Percentiles rank a stretch among this genome's conserved stretches.
These are phyloP conservation scores for Auriculariales sp. DNA, from an alignment of 768 basidiomycete genomes.

Conservation along the genomic window DNA sequence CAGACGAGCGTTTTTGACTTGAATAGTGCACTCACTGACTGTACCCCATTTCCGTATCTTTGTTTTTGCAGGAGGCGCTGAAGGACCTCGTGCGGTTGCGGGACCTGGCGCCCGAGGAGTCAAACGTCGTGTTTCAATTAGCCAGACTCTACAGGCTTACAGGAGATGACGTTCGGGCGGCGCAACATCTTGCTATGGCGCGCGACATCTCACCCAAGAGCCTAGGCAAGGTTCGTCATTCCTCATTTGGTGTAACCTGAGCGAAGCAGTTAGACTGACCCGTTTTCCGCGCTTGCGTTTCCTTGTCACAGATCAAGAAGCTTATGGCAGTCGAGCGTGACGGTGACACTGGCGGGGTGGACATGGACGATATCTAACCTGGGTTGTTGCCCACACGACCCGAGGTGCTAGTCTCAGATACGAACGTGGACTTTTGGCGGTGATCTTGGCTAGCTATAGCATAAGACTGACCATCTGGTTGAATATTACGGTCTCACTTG, in stretches of 20 bases:
- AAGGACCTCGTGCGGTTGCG: conserved; percentile 68
- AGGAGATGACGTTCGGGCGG: conserved; percentile 66
- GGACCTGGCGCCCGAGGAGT: conserved; percentile 81
- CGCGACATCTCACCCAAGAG: conserved; percentile 92
- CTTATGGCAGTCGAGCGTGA: conserved; percentile 58
- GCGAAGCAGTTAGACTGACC: background rate
- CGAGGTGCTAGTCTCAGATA: too few relatives aligned
- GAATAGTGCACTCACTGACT: background rate
- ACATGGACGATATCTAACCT: conserved; percentile 1
- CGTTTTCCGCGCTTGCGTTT: background rate
- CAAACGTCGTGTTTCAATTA: conserved; percentile 92
- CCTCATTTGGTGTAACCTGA: conserved; percentile 11
- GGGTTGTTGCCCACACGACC: too few relatives aligned
- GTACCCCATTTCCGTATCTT: conserved; percentile 8
- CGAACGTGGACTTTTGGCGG: too few relatives aligned
- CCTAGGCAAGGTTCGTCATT: conserved; percentile 36
- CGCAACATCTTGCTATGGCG: conserved; percentile 75
- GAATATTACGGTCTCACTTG: too few relatives aligned
- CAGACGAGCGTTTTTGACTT: background rate
- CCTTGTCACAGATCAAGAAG: conserved; percentile 40
- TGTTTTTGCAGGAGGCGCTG: conserved; percentile 50
- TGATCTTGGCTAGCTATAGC: too few relatives aligned
- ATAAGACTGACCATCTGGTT: too few relatives aligned
- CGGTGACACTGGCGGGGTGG: conserved; percentile 30
- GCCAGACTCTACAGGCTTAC: conserved; percentile 80